Evolutionary conservation across 495 filamentous ascomycete species (phyloP).

Genomic region (Neurospora sublineolata): DNA sequence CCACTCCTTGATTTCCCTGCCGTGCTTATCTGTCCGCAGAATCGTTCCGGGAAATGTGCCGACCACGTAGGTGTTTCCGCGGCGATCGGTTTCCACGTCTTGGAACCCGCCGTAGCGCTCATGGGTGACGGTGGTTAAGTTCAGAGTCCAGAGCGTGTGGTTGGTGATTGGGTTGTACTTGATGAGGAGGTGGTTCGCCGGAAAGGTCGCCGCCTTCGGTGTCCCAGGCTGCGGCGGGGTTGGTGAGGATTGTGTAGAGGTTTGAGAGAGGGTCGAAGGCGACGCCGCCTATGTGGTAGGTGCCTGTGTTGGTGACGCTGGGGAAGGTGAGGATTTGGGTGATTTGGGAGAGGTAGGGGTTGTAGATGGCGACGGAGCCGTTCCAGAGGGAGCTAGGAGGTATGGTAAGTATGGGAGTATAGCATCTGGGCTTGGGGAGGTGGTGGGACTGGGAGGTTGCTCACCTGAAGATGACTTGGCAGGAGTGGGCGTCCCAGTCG

Average conservation of each 20-base stretch:
- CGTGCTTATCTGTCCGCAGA: conserved; percentile 13
- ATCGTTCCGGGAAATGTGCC: conserved; percentile 24
- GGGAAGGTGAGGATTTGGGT: conserved; percentile 16
- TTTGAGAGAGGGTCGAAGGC: conserved; percentile 21
- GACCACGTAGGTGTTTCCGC: conserved; percentile 24
- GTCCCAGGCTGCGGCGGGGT: conserved; percentile 15
- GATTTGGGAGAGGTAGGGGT: conserved; percentile 19
- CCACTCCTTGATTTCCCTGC: conserved; percentile 18
- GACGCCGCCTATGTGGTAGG: conserved; percentile 25
- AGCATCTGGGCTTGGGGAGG: background rate
- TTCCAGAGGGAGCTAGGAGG: conserved; percentile 10
- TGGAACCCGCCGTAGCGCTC: conserved; percentile 21
- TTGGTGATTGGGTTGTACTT: conserved; percentile 10
- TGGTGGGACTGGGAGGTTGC: background rate
- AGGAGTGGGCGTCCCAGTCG: conserved; percentile 21
- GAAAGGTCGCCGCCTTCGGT: conserved; percentile 18
- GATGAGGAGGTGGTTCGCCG: conserved; percentile 21
- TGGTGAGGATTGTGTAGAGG: conserved; percentile 21
- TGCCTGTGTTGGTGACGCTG: conserved; percentile 15
- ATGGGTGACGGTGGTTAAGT: conserved; percentile 15
- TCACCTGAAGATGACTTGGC: conserved; percentile 19
- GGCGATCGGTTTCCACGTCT: conserved; percentile 22
- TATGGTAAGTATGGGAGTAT: background rate
- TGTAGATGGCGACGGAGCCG: conserved; percentile 18
- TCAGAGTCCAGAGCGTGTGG: conserved; percentile 16